phyloP scores from a whole-genome alignment of 2,329 filamentous ascomycete genomes.

The Albophoma yamanashiensis region DNA sequence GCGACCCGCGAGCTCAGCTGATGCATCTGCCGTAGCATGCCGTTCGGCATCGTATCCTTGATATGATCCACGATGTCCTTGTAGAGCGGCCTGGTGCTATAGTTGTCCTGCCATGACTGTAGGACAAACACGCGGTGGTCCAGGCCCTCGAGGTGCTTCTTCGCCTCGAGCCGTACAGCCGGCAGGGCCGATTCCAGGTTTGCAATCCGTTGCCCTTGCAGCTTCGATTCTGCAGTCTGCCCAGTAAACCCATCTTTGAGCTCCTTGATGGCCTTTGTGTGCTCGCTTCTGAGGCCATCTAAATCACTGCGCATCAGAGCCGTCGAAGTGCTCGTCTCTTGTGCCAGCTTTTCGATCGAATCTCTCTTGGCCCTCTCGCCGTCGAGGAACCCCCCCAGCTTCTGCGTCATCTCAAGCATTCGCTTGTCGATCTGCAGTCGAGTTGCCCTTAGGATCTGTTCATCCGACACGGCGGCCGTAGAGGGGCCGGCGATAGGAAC shows the following conservation, averaged over 20 bases:
- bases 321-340: slow-evolving; percentile 2
- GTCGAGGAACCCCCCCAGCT: slow-evolving; percentile 10
- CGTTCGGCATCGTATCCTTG: slow-evolving; percentile 13
- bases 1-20: slow-evolving; percentile 9
- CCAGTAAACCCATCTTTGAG: neutral
- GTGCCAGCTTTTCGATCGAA: neutral
- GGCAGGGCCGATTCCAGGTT: neutral
- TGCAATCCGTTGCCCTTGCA: neutral
- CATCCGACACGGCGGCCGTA: neutral
- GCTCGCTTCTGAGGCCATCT: neutral
- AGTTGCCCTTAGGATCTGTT: slow-evolving; percentile 2
- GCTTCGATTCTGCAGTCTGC: neutral
- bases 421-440: neutral
- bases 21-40: slow-evolving; percentile 9
- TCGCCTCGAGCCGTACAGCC: slow-evolving; percentile 1
- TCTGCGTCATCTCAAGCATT: slow-evolving; percentile 1
- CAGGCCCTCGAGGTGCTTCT: slow-evolving; percentile 13
- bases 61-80: slow-evolving; percentile 28
- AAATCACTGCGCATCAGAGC: slow-evolving; percentile 1
- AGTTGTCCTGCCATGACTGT: slow-evolving; percentile 36
- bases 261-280: neutral
- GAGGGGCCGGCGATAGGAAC: neutral
- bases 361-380: slow-evolving; percentile 7
- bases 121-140: slow-evolving; percentile 26
- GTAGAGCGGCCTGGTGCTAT: slow-evolving; percentile 32